Percentiles rank a stretch among this genome's conserved stretches.
phyloP scores from a whole-genome alignment of 352 stramenopile species.

The Globisporangium spinosum region DNA sequence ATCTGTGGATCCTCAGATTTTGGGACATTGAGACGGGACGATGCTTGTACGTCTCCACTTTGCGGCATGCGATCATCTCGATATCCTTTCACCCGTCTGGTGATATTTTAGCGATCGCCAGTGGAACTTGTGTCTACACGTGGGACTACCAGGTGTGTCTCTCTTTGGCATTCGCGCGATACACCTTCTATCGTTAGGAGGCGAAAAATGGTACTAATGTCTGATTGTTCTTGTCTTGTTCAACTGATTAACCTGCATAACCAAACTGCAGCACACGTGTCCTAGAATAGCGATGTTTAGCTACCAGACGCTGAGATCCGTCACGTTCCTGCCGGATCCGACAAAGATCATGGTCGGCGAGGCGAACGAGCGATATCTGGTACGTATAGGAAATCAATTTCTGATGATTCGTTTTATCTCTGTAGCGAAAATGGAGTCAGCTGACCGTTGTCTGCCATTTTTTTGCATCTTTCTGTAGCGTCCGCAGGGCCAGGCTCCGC shows the following conservation, averaged over 20 bases:
- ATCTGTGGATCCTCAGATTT: conserved; percentile 39
- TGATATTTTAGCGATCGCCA: conserved; percentile 93
- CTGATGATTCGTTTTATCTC: background rate
- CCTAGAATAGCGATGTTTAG: conserved; percentile 88
- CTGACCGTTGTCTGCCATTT: background rate
- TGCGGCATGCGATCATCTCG: conserved; percentile 95
- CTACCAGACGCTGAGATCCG: conserved; percentile 89
- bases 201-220: background rate
- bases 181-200: too few species aligned
- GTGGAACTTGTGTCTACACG: conserved; percentile 92
- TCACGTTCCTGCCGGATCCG: conserved; percentile 91
- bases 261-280: conserved; percentile 52
- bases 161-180: conserved; percentile 12
- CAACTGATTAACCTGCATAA: background rate
- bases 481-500: conserved; percentile 64
- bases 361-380: conserved; percentile 89
- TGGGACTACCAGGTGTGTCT: conserved; percentile 92
- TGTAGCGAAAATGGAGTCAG: background rate
- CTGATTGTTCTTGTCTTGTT: background rate
- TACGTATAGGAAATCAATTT: conserved; percentile 23
- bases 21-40: conserved; percentile 87
- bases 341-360: conserved; percentile 93
- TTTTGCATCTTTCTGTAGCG: conserved; percentile 31
- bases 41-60: conserved; percentile 92
- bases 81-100: conserved; percentile 95